Conservation (phyloP, 306 rosid genomes). For the Citrullus mucosospermus region DNA sequence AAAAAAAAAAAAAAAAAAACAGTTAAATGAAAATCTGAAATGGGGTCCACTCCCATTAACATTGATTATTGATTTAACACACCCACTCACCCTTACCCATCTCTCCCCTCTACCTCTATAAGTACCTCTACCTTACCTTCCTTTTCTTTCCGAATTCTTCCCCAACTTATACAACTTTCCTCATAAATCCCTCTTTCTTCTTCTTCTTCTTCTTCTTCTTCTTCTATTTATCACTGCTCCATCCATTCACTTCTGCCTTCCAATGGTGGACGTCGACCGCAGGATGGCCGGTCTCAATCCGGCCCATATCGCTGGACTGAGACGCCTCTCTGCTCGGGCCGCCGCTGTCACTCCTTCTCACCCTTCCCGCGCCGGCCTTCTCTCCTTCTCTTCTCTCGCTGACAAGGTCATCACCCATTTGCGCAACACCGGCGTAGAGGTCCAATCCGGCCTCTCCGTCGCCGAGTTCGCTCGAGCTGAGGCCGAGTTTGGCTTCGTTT, state of each 20-base stretch:
- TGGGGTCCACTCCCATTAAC: neutral
- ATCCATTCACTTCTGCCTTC: neutral
- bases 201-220: neutral
- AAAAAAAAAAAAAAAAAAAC: neutral
- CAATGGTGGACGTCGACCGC: conserved; percentile 99
- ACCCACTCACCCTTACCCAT: neutral
- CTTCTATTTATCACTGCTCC: neutral
- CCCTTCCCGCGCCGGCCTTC: conserved; percentile 52
- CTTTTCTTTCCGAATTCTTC: neutral
- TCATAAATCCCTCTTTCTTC: neutral
- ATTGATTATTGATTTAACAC: neutral
- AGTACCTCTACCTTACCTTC: neutral
- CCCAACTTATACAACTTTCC: neutral
- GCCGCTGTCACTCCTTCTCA: conserved; percentile 51
- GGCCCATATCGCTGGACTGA: conserved; percentile 84
- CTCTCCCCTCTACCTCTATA: neutral
- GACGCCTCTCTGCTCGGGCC: conserved; percentile 93
- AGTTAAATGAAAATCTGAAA: neutral
- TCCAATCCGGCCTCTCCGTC: conserved; percentile 62
- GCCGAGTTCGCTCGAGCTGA: conserved; percentile 88
- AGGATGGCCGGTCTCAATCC: conserved; percentile 93
- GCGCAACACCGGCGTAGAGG: conserved; percentile 49
- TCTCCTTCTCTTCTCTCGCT: conserved; percentile 59
- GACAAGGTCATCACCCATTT: conserved; percentile 58
- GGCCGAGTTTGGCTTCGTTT: conserved; percentile 79